Evolutionary conservation across 805 yeast genomes (phyloP), one percentile per base, ranked within the genome.

Genomic region (Yamadazyma sp.): DNA sequence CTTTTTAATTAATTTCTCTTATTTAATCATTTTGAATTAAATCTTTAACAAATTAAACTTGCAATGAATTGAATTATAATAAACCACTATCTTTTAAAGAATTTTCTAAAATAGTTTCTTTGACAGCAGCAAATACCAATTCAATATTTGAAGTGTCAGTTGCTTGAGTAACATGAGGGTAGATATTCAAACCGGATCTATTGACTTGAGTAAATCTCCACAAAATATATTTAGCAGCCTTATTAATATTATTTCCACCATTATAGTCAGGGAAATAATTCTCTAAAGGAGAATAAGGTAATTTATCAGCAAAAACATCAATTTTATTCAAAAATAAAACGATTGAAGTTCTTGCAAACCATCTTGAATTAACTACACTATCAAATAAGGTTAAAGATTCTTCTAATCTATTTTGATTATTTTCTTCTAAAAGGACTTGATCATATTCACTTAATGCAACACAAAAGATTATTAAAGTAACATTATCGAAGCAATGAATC

Each of bases 401-500:
- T 47, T 83, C 86, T 52, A 86, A 68, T 50, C 95, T 69, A 55
- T 85, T 86, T 47, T 78, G 84, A n/a, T 71, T 66, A 24, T 76
- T 70, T 42, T 85, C 88, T 58, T 86, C 97, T 39, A 86, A 60
- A 40, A 89, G 62, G 3, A 77, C 81, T 60, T 88, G 96, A 56
- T 89, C 96, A 54, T 89, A 89, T 55, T 89, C 97, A 2, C 91
- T 80, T 35, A 89, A 61, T 0, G 97, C 88, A 15, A 88, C 96
- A 58, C 96, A 88, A 55, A 88, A 89, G 40, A 89, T 86, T 33
- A 89, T 82, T 30, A 85, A 70, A 0, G 96, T 84, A 22, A 89
- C 96, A 49, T 88, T 87, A 58, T 88, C 96, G 51, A 93, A 93
- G 54, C 96, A 86, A 60, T 93, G 94, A 43, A 93, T 88, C 98